Percentiles rank a stretch among this genome's conserved stretches.
phyloP scores from a whole-genome alignment of 1,139 yeast species.

The Pichia sp. region DNA sequence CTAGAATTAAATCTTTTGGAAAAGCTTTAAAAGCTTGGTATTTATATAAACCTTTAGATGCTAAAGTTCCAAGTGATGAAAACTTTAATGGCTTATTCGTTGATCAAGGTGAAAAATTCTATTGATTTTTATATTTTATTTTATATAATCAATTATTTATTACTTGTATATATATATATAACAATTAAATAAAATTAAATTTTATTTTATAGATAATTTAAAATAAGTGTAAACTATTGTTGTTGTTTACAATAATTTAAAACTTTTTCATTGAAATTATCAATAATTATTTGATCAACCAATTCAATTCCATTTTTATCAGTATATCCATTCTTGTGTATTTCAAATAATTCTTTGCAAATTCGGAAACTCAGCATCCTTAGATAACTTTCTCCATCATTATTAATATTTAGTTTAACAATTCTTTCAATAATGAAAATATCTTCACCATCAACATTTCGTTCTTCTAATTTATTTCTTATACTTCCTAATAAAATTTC shows the following conservation, averaged over 20 bases:
- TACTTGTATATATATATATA: constrained; percentile 1
- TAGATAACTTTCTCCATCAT: constrained; percentile 17
- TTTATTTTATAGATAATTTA: no score
- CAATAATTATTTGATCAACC: constrained; percentile 23
- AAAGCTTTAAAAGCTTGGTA: constrained; percentile 90
- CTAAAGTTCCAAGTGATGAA: constrained; percentile 57
- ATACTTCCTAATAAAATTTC: constrained; percentile 19
- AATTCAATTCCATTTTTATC: constrained; percentile 21
- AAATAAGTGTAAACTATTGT: no score
- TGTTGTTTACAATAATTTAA: constrained; percentile 3
- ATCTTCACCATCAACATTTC: constrained; percentile 15
- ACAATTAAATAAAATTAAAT: background rate
- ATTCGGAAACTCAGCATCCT: constrained; percentile 20
- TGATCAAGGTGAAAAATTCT: constrained; percentile 48
- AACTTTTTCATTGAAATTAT: constrained; percentile 18
- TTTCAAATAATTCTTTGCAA: constrained; percentile 20
- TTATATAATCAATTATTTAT: no score
- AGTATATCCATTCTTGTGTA: constrained; percentile 12
- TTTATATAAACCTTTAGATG: constrained; percentile 72
- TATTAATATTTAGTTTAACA: constrained; percentile 15
- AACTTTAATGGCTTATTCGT: constrained; percentile 39
- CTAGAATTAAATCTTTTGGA: constrained; percentile 87
- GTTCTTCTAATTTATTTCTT: constrained; percentile 9
- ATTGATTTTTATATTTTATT: constrained; percentile 13
- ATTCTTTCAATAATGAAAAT: constrained; percentile 23